A percentile compares a stretch with the other conserved stretches of the same genome.
These are phyloP conservation scores for Bolboschoenoplectus hybrid DNA, from an alignment of 202 grass and related monocot species.

Conservation along the genomic window DNA sequence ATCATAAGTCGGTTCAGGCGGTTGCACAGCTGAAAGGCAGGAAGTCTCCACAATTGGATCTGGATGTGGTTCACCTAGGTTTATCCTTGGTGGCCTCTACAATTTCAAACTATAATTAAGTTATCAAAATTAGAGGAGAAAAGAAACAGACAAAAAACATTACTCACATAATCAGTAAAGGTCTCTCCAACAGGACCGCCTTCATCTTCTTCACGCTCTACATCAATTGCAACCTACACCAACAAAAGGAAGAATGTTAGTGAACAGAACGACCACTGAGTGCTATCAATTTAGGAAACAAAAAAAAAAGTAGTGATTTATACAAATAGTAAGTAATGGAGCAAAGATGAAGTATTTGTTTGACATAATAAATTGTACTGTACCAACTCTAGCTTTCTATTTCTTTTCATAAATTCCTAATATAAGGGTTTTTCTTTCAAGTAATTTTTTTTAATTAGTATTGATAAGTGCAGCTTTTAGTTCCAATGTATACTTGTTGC, in stretches of 20 bases:
- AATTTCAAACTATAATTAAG: conserved; percentile 45
- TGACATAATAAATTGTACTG: background rate
- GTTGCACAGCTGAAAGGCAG: conserved; percentile 95
- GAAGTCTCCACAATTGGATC: conserved; percentile 98
- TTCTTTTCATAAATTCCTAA: background rate
- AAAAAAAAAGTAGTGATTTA: background rate
- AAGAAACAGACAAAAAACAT: conserved; percentile 38
- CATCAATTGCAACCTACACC: conserved; percentile 84
- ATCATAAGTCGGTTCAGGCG: conserved; percentile 90
- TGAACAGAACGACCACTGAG: background rate
- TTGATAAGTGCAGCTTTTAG: background rate
- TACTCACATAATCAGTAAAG: conserved; percentile 93
- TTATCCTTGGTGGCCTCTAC: conserved; percentile 81
- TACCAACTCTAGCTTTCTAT: conserved; percentile 1
- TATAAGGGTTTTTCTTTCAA: background rate
- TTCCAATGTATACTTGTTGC: background rate
- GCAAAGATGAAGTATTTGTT: background rate
- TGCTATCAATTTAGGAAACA: conserved; percentile 15
- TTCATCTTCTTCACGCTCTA: conserved; percentile 98
- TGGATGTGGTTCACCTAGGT: conserved; percentile 82
- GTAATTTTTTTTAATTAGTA: background rate
- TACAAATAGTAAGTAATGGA: conserved; percentile 5
- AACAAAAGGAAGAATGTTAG: conserved; percentile 31
- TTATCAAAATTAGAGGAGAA: conserved; percentile 36
- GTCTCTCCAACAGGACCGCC: conserved; percentile 88